Percentiles rank a stretch among this genome's conserved stretches.
These are phyloP conservation scores for Lepiota venenata DNA, from an alignment of 768 basidiomycete genomes.

Conservation along the genomic window DNA sequence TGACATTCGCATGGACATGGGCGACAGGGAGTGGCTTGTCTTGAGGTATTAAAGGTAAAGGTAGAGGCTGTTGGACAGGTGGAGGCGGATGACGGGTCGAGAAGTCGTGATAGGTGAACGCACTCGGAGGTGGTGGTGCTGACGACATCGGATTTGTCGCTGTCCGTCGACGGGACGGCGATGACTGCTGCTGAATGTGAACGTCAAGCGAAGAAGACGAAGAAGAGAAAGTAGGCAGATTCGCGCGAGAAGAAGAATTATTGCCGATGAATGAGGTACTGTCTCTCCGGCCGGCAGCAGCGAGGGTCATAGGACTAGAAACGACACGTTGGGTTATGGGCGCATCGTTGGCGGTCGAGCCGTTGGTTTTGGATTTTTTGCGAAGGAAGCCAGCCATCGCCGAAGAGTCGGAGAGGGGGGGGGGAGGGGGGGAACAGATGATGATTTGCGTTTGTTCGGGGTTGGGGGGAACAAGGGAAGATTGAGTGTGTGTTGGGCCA, in stretches of 20 bases:
- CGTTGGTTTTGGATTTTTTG: conserved; percentile 39
- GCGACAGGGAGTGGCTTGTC: conserved; percentile 24
- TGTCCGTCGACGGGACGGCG: neutral
- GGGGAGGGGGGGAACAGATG: conserved; percentile 17
- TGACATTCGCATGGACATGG: too few relatives aligned
- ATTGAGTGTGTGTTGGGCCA: too few relatives aligned
- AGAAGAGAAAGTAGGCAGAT: neutral
- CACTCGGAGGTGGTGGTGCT: neutral
- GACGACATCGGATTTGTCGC: neutral
- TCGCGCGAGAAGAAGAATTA: neutral
- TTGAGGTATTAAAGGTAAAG: conserved; percentile 13
- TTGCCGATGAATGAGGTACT: neutral
- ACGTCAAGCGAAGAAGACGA: too few relatives aligned
- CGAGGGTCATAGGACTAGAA: conserved; percentile 35
- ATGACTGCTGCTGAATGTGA: neutral
- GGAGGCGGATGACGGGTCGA: neutral
- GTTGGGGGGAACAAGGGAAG: too few relatives aligned
- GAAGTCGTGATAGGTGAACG: neutral
- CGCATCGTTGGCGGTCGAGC: conserved; percentile 9
- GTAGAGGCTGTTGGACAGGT: conserved; percentile 13
- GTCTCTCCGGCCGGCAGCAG: conserved; percentile 22
- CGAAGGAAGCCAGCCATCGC: conserved; percentile 56
- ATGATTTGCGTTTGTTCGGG: conserved; percentile 12
- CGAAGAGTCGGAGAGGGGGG: conserved; percentile 33
- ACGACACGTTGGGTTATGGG: conserved; percentile 25